Percentiles rank a stretch among this genome's conserved stretches.
Evolutionary conservation across 2,329 filamentous ascomycete species (phyloP).

Genomic region (Trichoderma guizhouense): DNA sequence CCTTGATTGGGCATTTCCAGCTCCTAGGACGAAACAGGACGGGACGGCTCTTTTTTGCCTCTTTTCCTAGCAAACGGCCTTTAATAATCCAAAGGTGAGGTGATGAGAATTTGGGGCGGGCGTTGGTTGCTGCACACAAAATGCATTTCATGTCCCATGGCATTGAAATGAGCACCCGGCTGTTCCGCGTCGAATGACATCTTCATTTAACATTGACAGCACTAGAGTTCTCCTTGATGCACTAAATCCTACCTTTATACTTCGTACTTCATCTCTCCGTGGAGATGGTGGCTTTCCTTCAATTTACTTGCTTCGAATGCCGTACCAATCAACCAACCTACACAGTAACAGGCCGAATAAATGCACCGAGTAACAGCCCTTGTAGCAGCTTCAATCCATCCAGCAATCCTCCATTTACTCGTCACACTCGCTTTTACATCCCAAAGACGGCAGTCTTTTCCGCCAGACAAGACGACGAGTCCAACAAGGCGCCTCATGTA

Average conservation of each 20-base stretch:
- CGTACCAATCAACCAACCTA: neutral
- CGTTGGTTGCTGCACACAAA: neutral
- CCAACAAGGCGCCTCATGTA: neutral
- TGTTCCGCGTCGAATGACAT: neutral
- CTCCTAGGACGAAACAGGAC: constrained; percentile 10
- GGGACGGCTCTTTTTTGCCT: neutral
- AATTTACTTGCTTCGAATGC: neutral
- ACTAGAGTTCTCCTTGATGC: neutral
- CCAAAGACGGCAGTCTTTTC: neutral
- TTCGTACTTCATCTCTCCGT: neutral
- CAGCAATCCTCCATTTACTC: neutral
- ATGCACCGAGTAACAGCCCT: neutral
- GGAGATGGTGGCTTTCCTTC: neutral
- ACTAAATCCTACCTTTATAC: neutral
- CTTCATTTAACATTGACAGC: neutral
- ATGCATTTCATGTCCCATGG: neutral
- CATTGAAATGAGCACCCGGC: neutral
- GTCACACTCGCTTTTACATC: neutral
- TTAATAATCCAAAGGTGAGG: neutral
- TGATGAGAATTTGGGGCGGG: neutral
- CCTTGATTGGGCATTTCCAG: constrained; percentile 9
- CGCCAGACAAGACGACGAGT: neutral
- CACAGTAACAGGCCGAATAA: neutral
- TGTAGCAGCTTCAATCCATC: neutral
- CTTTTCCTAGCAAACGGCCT: neutral